Evolutionary conservation across 305 asterid genomes (phyloP), one percentile per base, ranked within the genome.

Genomic region (Solanum hybrid): DNA sequence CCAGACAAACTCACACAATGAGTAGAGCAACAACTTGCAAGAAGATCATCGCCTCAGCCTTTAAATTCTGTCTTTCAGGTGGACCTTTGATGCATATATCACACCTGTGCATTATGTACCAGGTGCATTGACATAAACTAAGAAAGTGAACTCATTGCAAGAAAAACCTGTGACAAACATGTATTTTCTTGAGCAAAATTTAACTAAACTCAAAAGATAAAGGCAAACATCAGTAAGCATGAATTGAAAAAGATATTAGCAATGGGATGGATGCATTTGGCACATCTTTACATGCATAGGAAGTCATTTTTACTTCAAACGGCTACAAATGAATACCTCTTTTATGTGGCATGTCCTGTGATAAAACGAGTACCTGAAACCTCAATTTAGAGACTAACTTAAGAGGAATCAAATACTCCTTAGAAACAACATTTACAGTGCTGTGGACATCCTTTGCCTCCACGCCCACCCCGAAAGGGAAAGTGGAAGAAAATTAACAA

Each of bases 51-150:
- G 92, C 95, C 94, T 96, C 98, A 39, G 92, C 93, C 90, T 90
- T 93, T 16, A 96, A 37, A 91, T 93, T 93, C 90, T 96, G 96
- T 87, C 88, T 87, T 89, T 93, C 96, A 64, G 98, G 97, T 77
- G 98, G 96, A 89, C 97, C 96, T 39, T 92, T 90, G 22, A 78
- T 78, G 90, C 98, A 96, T 73, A 93, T 91, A 92, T 95, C 98
- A 91, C 98, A 96, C 90, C 98, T 96, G 94, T 51, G 89, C 86
- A 74, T 90, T 85, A 91, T 11, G 93, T 89, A 77, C 71, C 42
- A 78, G 40, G 79, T 71, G 85, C 7, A 33, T 33, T 33, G 34
- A 33, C 36, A 34, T 34, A 34, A 34, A 34, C 36, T 34, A 34
- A 34, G 36, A 61, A 88, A 61, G 29, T 34, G 35, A 82, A 73